Conservation (phyloP, 768 basidiomycete genomes). For the Psilocybe azurescens region DNA sequence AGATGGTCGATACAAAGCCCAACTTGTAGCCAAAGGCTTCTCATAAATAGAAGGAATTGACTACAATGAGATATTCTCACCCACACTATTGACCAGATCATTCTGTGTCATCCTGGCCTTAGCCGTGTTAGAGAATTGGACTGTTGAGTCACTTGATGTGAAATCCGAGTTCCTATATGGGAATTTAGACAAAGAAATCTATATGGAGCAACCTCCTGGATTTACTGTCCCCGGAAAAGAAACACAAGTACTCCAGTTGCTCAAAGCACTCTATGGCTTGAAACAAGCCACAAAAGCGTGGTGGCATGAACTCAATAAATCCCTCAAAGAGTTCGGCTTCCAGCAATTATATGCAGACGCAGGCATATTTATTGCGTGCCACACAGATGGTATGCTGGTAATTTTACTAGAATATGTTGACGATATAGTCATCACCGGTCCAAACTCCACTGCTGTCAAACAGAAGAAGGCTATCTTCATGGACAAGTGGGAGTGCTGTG, state of each 20-base stretch:
- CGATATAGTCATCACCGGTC: too few species aligned
- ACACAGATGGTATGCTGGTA: not conserved
- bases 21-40: constrained; percentile 37
- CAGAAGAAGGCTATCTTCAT: constrained; percentile 17
- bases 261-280: too few species aligned
- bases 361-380: too few species aligned
- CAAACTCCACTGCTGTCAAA: not conserved
- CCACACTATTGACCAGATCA: constrained; percentile 19
- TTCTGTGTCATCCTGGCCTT: constrained; percentile 13
- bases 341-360: too few species aligned
- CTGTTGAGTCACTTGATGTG: constrained; percentile 14
- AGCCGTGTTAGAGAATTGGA: constrained; percentile 14
- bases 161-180: constrained; percentile 21
- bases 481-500: constrained; percentile 28
- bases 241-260: too few species aligned
- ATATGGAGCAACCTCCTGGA: too few species aligned
- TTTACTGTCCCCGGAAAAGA: too few species aligned
- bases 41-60: constrained; percentile 42
- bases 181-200: constrained; percentile 7
- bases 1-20: constrained; percentile 33
- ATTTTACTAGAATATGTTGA: not conserved
- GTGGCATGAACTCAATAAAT: too few species aligned
- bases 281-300: too few species aligned
- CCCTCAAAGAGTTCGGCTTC: too few species aligned
- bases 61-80: constrained; percentile 34